A percentile compares a stretch with the other conserved stretches of the same genome.
phyloP scores from a whole-genome alignment of 2,329 filamentous ascomycete genomes.

The Cladophialophora exuberans region DNA sequence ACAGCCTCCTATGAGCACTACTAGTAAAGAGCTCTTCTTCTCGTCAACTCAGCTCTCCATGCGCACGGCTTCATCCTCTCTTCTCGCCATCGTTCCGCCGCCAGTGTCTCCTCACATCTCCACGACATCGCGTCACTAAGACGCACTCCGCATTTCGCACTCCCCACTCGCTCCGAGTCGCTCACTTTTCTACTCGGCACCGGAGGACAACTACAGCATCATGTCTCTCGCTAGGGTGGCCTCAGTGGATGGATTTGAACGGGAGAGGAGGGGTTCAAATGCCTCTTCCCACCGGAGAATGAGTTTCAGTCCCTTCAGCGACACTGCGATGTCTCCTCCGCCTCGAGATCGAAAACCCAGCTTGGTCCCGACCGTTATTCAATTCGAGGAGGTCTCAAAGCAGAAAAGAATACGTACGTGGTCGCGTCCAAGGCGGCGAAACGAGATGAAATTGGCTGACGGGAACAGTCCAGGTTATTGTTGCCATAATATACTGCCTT shows the following conservation, averaged over 20 bases:
- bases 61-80: neutral
- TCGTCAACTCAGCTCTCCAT: neutral
- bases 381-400: constrained; percentile 52
- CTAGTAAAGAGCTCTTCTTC: neutral
- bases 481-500: constrained; percentile 73
- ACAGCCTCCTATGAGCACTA: neutral
- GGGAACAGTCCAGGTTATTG: constrained; percentile 66
- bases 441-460: constrained; percentile 18
- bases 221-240: constrained; percentile 50
- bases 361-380: constrained; percentile 25
- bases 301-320: constrained; percentile 48
- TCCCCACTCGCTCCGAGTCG: constrained; percentile 5
- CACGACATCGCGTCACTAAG: neutral
- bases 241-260: constrained; percentile 50
- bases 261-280: constrained; percentile 37
- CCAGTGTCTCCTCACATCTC: neutral
- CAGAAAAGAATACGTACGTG: constrained; percentile 56
- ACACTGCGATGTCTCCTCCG: constrained; percentile 43
- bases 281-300: constrained; percentile 41
- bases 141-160: constrained; percentile 19
- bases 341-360: constrained; percentile 35
- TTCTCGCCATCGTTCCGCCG: constrained; percentile 1
- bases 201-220: constrained; percentile 15
- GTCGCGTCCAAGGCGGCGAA: too few species aligned
- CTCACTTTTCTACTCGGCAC: neutral